Evolutionary conservation across 805 yeast genomes (phyloP), one percentile per base, ranked within the genome.

Genomic region (Zygoascus flipseniorum): DNA sequence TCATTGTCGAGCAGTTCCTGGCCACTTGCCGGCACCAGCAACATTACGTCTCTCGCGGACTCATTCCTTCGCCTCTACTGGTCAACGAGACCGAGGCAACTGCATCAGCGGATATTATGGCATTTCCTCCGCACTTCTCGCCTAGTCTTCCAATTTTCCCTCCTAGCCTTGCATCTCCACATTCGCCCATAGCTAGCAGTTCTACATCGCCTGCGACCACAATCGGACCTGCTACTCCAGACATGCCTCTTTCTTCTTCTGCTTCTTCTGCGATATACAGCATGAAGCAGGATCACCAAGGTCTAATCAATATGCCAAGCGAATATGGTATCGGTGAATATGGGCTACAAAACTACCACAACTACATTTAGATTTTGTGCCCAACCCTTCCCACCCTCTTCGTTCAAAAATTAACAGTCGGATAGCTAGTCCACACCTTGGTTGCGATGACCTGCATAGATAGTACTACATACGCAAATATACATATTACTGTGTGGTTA

Each of bases 1-100:
- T 19, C 20, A 42, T 53, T 42, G 47, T 48, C 23, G 52, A 28
- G 31, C n/a, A 43, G 44, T 55, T 47, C 46, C 52, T 54, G 20
- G 31, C 43, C 26, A 35, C 39, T n/a, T 35, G 39, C 39, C 39
- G 39, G 16, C 16, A 35, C 39, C 39, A 35, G 39, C 13, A 35
- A 4, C 39, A 11, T 35, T n/a, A 11, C 39, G 39, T 35, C 13
- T 35, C 39, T n/a, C 13, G 16, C 39, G 39, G 39, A 13, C 39
- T n/a, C 8, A n/a, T 35, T 35, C 8, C 39, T 5, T 13, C 39
- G 16, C 39, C 39, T 35, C 39, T 35, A 5, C 13, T 35, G 13
- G 13, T n/a, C 8, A 10, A 35, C 16, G 39, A 11, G 16, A 2
- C 39, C 39, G 39, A 35, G 39, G 39, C 13, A 11, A 5, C 8